phyloP scores from a whole-genome alignment of 306 rosid species.

The Acacia acuminata region DNA sequence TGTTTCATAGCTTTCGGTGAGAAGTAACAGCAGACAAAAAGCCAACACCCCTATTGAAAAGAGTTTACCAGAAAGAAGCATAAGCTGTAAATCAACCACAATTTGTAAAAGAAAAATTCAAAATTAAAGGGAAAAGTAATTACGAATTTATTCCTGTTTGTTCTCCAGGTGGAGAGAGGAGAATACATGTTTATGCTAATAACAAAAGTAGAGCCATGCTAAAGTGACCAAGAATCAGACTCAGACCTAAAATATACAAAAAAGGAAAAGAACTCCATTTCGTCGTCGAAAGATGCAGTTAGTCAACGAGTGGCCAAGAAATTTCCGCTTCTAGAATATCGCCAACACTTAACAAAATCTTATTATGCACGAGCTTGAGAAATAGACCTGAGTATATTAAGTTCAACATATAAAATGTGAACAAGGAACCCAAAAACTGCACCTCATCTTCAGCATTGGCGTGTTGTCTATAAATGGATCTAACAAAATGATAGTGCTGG shows the following conservation, averaged over 20 bases:
- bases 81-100: slow-evolving; percentile 2
- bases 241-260: slow-evolving; percentile 29
- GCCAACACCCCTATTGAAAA: background rate
- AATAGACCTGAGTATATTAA: slow-evolving; percentile 1
- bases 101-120: background rate
- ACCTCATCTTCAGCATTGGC: slow-evolving; percentile 99
- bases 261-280: slow-evolving; percentile 28
- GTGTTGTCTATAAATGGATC: slow-evolving; percentile 88
- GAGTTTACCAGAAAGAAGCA: slow-evolving; percentile 6
- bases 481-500: slow-evolving; percentile 79
- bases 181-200: slow-evolving; percentile 4
- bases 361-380: slow-evolving; percentile 4
- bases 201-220: background rate
- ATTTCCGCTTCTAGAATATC: slow-evolving; percentile 11
- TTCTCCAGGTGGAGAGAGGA: background rate
- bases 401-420: background rate
- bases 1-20: background rate
- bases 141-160: slow-evolving; percentile 5
- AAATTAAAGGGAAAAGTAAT: background rate
- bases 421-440: slow-evolving; percentile 31
- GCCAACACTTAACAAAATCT: background rate
- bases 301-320: background rate
- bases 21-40: background rate
- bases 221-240: slow-evolving; percentile 21
- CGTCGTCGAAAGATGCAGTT: slow-evolving; percentile 17